A percentile compares a stretch with the other conserved stretches of the same genome.
These are phyloP conservation scores for Pholiota conissans DNA, from an alignment of 768 basidiomycete species.

Conservation along the genomic window DNA sequence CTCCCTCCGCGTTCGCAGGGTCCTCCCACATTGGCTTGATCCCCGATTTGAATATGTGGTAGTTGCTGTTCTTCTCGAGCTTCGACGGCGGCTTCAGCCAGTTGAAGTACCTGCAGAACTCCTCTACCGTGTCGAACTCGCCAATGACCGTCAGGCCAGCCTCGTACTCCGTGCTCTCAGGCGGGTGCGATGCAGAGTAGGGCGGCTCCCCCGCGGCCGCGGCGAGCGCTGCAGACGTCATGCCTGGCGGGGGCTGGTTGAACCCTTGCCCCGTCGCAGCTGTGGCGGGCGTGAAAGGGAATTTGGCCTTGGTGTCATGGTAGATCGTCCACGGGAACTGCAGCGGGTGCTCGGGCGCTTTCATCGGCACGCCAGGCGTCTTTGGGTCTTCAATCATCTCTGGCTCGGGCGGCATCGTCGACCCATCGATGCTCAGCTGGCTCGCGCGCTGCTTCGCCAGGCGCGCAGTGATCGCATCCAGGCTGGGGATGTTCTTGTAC, in stretches of 20 bases:
- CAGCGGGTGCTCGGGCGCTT: slow-evolving; percentile 80
- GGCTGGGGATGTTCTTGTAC: slow-evolving; percentile 86
- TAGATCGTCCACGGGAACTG: slow-evolving; percentile 89
- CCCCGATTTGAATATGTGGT: slow-evolving; percentile 92
- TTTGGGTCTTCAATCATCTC: slow-evolving; percentile 83
- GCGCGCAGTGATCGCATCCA: slow-evolving; percentile 83
- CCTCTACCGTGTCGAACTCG: slow-evolving; percentile 88
- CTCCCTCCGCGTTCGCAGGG: slow-evolving; percentile 85
- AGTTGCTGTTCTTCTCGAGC: slow-evolving; percentile 88
- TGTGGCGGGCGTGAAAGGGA: slow-evolving; percentile 53
- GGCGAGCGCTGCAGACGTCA: slow-evolving; percentile 17
- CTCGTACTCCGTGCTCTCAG: slow-evolving; percentile 78
- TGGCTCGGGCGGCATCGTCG: slow-evolving; percentile 70
- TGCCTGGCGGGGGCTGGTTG: slow-evolving; percentile 18
- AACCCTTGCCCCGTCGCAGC: slow-evolving; percentile 20
- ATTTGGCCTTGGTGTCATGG: slow-evolving; percentile 83
- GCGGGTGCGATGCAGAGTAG: slow-evolving; percentile 36
- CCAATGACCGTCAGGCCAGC: slow-evolving; percentile 85
- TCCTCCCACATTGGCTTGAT: slow-evolving; percentile 99
- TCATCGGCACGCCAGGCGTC: slow-evolving; percentile 71
- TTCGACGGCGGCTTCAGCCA: slow-evolving; percentile 91
- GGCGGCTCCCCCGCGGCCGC: slow-evolving; percentile 27
- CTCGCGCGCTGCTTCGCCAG: slow-evolving; percentile 61
- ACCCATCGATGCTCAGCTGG: slow-evolving; percentile 62
- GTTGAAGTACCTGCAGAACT: slow-evolving; percentile 90